Percentiles rank a stretch among this genome's conserved stretches.
Evolutionary conservation across 1,139 yeast genomes (phyloP).

Genomic region (Dujonia santamariae): DNA sequence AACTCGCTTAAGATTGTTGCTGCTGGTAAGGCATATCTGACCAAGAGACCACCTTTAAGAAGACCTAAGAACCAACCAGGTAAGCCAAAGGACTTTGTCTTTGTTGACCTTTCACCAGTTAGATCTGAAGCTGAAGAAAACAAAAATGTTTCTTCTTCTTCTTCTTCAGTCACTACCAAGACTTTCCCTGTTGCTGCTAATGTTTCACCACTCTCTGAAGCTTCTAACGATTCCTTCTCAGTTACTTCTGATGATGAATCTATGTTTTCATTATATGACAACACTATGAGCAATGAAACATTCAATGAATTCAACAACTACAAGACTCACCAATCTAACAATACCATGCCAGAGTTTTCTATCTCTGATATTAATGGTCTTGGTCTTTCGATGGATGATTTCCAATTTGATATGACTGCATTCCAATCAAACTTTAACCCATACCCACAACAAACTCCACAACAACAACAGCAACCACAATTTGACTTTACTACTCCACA

Average conservation of each 20-base stretch:
- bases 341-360: constrained; percentile 1
- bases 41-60: constrained; percentile 45
- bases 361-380: constrained; percentile 8
- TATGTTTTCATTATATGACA: constrained; percentile 8
- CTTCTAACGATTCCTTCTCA: constrained; percentile 9
- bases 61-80: constrained; percentile 54
- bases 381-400: constrained; percentile 8
- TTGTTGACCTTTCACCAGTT: constrained; percentile 53
- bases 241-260: constrained; percentile 10
- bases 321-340: neutral
- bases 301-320: constrained; percentile 1
- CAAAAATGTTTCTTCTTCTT: constrained; percentile 3
- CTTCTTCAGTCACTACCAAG: constrained; percentile 8
- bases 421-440: constrained; percentile 6
- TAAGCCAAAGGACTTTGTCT: constrained; percentile 50
- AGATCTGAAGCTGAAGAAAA: constrained; percentile 27
- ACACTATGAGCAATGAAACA: neutral
- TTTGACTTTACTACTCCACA: neutral
- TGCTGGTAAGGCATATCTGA: constrained; percentile 29
- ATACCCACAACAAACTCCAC: constrained; percentile 9
- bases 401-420: constrained; percentile 8
- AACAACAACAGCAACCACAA: constrained; percentile 20
- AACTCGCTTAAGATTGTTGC: constrained; percentile 43
- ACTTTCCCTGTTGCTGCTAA: constrained; percentile 8
- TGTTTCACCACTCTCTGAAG: constrained; percentile 8